Evolutionary conservation across 495 filamentous ascomycete species (phyloP), one percentile per base, ranked within the genome.

Genomic region (Physcia stellaris): DNA sequence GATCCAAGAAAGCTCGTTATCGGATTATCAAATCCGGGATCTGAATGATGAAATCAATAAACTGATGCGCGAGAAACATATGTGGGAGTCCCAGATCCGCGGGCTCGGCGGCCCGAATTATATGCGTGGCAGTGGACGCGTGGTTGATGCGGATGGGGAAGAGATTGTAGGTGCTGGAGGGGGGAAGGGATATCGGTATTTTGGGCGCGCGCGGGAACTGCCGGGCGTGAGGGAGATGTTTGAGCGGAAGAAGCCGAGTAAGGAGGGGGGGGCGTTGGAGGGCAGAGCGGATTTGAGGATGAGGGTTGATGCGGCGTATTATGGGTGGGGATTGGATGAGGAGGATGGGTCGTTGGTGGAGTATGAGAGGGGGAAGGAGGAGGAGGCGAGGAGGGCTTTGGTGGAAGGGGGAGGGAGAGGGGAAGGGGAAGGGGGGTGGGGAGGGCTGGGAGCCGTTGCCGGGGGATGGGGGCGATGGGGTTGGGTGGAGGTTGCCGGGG

Each of bases 31-130:
- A 65, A 87, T 98, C 61, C 79, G 90, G 42, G 90, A 98, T 58
- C 68, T 98, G 48, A 98, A 98, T 61, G 90, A 98, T 60, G 92
- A 98, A 63, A 93, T 98, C 68, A 98, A 98, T 64, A 93, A 93
- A 61, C 73, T 92, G 35, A 94, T 98, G 83, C 79, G 86, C 37
- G 90, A 98, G 69, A 98, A 98, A 60, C 82, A 86, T 65, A 83
- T 90, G 70, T 98, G 90, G 90, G 90, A 98, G 62, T 74, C 86
- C 56, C 90, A 94, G 59, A 94, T 98, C 40, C 72, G 86, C 30
- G 86, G 87, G 48, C 58, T 96, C 23, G 92, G 92, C 32, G 90
- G 90, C 11, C 92, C 92, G 28, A 96, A 95, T 61, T 98, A 95
- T 57, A 96, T 92, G 87, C 70, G 90, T n/a, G 84, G 78, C 10